Evolutionary conservation across 2,329 filamentous ascomycete species (phyloP).

Genomic region (Penicillium digitatum): DNA sequence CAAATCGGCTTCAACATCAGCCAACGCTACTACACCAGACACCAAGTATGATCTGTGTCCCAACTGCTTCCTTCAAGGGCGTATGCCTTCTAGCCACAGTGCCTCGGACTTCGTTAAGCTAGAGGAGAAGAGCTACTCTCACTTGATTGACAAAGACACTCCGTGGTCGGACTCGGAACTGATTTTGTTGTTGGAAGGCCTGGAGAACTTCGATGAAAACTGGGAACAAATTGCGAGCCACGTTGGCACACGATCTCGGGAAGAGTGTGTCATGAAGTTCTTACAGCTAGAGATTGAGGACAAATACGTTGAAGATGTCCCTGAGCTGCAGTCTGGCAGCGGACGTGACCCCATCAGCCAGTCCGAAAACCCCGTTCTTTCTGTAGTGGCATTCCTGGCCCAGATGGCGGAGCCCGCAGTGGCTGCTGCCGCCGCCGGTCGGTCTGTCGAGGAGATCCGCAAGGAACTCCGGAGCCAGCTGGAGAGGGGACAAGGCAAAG

Average conservation of each 20-base stretch:
- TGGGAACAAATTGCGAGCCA: conserved; percentile 92
- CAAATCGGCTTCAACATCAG: conserved; percentile 57
- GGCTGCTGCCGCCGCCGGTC: conserved; percentile 83
- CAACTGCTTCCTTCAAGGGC: conserved; percentile 79
- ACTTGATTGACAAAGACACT: conserved; percentile 74
- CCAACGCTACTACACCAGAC: conserved; percentile 53
- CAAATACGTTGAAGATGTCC: conserved; percentile 84
- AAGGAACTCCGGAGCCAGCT: conserved; percentile 73
- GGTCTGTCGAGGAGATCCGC: conserved; percentile 81
- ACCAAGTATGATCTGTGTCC: conserved; percentile 85
- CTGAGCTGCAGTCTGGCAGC: conserved; percentile 63
- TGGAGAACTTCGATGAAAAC: conserved; percentile 92
- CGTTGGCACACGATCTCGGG: conserved; percentile 83
- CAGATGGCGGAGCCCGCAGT: conserved; percentile 85
- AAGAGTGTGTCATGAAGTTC: conserved; percentile 97
- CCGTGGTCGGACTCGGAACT: conserved; percentile 90
- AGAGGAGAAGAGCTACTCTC: conserved; percentile 79
- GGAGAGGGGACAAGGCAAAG: conserved; percentile 57
- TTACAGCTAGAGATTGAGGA: conserved; percentile 95
- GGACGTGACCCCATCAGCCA: conserved; percentile 87
- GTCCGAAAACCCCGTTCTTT: conserved; percentile 93
- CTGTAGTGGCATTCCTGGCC: conserved; percentile 89
- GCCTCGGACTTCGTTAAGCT: conserved; percentile 81
- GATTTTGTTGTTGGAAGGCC: conserved; percentile 79
- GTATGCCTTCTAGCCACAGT: conserved; percentile 74